A percentile compares a stretch with the other conserved stretches of the same genome.
Conservation (phyloP, 192 early-diverging fungal species). For the Podila clonocystis region DNA sequence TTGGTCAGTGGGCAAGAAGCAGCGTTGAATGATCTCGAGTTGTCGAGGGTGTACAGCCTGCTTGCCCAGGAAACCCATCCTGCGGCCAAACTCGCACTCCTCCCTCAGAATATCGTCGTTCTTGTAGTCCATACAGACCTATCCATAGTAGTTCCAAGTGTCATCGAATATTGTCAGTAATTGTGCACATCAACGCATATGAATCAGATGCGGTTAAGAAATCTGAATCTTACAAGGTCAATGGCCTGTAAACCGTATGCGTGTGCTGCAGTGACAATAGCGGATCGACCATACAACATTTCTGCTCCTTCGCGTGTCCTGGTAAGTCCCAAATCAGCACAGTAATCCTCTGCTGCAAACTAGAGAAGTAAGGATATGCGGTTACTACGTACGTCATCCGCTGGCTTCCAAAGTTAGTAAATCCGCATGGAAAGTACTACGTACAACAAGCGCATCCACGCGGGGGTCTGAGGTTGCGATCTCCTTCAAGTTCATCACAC, state of each 20-base stretch:
- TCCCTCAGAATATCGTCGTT: slow-evolving; percentile 72
- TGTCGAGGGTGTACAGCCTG: slow-evolving; percentile 96
- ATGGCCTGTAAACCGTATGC: slow-evolving; percentile 92
- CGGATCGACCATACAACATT: slow-evolving; percentile 81
- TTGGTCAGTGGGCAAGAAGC: slow-evolving; percentile 77
- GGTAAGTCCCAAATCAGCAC: slow-evolving; percentile 85
- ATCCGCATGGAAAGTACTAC: not conserved
- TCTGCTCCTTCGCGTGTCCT: slow-evolving; percentile 79
- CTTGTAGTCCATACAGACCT: slow-evolving; percentile 91
- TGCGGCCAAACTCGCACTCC: slow-evolving; percentile 86
- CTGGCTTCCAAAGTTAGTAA: not conserved
- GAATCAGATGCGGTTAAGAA: not conserved
- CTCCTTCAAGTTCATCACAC: slow-evolving; percentile 86
- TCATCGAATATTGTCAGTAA: not conserved
- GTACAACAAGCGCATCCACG: slow-evolving; percentile 83
- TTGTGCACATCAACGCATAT: not conserved
- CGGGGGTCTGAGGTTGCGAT: slow-evolving; percentile 80
- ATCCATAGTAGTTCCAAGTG: not conserved
- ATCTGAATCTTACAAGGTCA: slow-evolving; percentile 72
- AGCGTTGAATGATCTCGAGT: slow-evolving; percentile 81
- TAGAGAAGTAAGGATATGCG: slow-evolving; percentile 15
- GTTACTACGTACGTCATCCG: too few relatives aligned
- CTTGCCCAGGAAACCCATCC: slow-evolving; percentile 96
- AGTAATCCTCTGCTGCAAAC: slow-evolving; percentile 97
- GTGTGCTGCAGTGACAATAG: slow-evolving; percentile 81